A percentile compares a stretch with the other conserved stretches of the same genome.
phyloP scores from a whole-genome alignment of 495 filamentous ascomycete species.

The Echria macrotheca region DNA sequence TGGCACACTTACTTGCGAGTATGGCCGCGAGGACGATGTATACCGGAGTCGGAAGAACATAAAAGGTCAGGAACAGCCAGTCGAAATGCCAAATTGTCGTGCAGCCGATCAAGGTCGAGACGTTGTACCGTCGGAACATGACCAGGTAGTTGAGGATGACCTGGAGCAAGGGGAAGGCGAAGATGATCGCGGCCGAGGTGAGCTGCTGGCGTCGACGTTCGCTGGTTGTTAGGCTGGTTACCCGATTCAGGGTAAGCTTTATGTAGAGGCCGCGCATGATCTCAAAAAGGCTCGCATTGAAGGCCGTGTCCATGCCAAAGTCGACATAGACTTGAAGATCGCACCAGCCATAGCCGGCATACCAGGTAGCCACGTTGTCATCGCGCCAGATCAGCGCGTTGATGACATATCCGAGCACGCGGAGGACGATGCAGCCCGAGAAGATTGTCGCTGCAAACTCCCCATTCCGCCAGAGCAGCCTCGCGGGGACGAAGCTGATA shows the following conservation, averaged over 20 bases:
- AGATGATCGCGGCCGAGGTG: conserved; percentile 64
- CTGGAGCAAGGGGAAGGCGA: conserved; percentile 59
- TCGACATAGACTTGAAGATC: conserved; percentile 70
- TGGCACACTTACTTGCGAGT: conserved; percentile 70
- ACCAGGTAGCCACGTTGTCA: conserved; percentile 64
- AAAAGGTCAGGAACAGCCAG: conserved; percentile 65
- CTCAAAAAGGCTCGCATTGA: conserved; percentile 59
- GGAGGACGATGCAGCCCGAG: conserved; percentile 56
- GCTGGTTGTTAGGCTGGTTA: conserved; percentile 44
- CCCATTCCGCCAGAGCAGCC: conserved; percentile 51
- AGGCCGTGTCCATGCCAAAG: conserved; percentile 49
- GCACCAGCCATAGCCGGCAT: conserved; percentile 69
- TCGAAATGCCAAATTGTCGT: conserved; percentile 56
- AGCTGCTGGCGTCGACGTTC: conserved; percentile 49
- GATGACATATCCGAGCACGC: conserved; percentile 64
- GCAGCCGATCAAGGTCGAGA: conserved; percentile 73
- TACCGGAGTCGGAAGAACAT: conserved; percentile 60
- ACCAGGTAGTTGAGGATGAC: conserved; percentile 65
- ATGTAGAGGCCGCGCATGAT: conserved; percentile 75
- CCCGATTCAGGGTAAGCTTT: conserved; percentile 56
- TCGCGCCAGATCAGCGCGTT: conserved; percentile 80
- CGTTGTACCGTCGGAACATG: conserved; percentile 63
- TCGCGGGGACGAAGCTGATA: conserved; percentile 50
- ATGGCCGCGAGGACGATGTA: conserved; percentile 57
- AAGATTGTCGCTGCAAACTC: conserved; percentile 60